These are phyloP conservation scores for Castanea sativa DNA, from an alignment of 306 rosid genomes.

Conservation along the genomic window DNA sequence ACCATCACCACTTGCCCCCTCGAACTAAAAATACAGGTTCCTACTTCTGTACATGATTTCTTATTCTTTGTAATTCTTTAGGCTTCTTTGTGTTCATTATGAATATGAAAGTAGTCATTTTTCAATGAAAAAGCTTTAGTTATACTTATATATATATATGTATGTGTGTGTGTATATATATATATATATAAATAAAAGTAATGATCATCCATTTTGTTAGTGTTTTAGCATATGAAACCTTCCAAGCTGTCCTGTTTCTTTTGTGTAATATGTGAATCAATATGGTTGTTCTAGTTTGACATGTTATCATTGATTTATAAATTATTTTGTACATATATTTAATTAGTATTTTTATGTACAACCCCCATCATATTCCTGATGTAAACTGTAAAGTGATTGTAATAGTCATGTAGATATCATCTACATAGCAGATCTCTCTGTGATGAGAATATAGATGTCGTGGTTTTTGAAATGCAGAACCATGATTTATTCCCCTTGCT, in stretches of 20 bases:
- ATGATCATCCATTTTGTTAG: constrained; percentile 1
- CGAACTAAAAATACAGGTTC: too few relatives aligned
- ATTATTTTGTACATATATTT: neutral
- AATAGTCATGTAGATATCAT: neutral
- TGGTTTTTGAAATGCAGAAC: neutral
- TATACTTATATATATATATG: too few relatives aligned
- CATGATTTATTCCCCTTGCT: neutral
- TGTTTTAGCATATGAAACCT: constrained; percentile 8
- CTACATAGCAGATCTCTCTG: neutral
- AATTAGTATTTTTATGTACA: neutral
- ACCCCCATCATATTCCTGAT: neutral
- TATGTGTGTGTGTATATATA: too few relatives aligned
- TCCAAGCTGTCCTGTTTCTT: neutral
- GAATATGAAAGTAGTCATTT: too few relatives aligned
- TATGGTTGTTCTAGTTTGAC: neutral
- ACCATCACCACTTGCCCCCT: too few relatives aligned
- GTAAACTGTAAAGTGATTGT: neutral
- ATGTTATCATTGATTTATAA: neutral
- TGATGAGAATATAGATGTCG: neutral
- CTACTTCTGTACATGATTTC: too few relatives aligned
- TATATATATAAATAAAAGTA: neutral
- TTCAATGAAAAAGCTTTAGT: too few relatives aligned
- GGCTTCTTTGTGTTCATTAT: too few relatives aligned
- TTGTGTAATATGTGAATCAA: neutral
- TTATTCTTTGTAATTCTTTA: too few relatives aligned